Percentiles rank a stretch among this genome's conserved stretches.
Evolutionary conservation across 306 rosid genomes (phyloP).

Genomic region (Cucurbita maxima): DNA sequence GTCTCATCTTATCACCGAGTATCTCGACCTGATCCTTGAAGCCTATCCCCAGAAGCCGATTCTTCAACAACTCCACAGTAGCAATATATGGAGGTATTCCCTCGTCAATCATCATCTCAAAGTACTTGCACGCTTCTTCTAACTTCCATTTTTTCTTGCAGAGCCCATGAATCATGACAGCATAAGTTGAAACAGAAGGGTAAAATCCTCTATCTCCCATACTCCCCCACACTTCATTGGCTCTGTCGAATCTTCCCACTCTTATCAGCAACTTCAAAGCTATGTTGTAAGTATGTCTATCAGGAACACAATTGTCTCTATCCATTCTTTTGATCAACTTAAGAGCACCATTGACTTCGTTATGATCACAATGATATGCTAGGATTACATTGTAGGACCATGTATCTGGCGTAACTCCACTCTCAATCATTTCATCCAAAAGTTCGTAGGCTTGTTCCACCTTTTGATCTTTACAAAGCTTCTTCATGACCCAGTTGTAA

Average conservation of each 20-base stretch:
- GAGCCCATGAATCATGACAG: constrained; percentile 76
- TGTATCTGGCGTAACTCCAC: constrained; percentile 46
- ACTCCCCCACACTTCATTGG: constrained; percentile 59
- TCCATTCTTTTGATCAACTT: constrained; percentile 56
- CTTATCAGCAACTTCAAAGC: constrained; percentile 58
- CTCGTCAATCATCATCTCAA: constrained; percentile 78
- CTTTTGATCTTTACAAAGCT: constrained; percentile 54
- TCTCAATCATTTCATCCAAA: constrained; percentile 69
- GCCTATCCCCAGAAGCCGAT: constrained; percentile 46
- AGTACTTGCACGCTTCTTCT: constrained; percentile 75
- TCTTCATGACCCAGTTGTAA: constrained; percentile 64
- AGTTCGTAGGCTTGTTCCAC: constrained; percentile 79
- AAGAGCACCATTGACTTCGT: constrained; percentile 60
- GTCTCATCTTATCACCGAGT: constrained; percentile 53
- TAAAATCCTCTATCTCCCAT: constrained; percentile 38
- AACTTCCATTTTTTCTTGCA: constrained; percentile 63
- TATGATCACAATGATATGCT: constrained; percentile 76
- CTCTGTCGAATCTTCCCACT: constrained; percentile 71
- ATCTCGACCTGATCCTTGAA: constrained; percentile 40
- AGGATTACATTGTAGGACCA: constrained; percentile 80
- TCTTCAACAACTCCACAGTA: constrained; percentile 53
- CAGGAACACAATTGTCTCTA: constrained; percentile 38
- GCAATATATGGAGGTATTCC: constrained; percentile 73
- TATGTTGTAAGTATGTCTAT: constrained; percentile 66
- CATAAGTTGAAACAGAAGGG: constrained; percentile 69